phyloP scores from a whole-genome alignment of 2,329 filamentous ascomycete genomes.

The Aquanectria penicillioides region DNA sequence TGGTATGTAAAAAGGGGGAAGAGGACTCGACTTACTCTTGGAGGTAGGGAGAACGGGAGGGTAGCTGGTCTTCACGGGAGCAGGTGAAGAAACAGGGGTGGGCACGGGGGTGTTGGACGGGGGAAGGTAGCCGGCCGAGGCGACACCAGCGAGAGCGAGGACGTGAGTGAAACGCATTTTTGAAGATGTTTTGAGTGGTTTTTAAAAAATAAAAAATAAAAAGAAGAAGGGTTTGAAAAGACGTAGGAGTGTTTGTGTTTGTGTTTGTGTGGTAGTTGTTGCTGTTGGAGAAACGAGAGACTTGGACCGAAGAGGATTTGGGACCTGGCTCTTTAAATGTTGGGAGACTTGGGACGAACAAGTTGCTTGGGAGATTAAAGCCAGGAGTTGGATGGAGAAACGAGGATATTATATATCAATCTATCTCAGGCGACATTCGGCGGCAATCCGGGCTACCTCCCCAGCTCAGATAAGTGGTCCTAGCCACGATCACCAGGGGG shows the following conservation, averaged over 20 bases:
- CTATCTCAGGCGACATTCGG: no score
- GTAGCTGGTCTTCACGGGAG: no score
- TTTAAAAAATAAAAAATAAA: neutral
- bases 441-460: no score
- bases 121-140: conserved; percentile 24
- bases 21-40: conserved; percentile 11
- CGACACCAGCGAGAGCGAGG: conserved; percentile 40
- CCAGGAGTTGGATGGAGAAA: no score
- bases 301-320: neutral
- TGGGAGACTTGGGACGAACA: no score
- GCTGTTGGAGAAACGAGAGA: conserved; percentile 10
- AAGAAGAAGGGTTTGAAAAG: neutral
- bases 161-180: conserved; percentile 41
- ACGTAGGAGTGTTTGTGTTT: neutral
- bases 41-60: no score
- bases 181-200: conserved; percentile 23
- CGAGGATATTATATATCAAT: no score
- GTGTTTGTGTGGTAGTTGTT: neutral
- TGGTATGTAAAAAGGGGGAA: neutral
- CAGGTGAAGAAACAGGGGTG: conserved; percentile 29
- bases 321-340: no score
- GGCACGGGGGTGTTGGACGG: conserved; percentile 14
- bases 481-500: no score
- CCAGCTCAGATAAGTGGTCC: no score
- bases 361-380: no score